Evolutionary conservation across 2,329 filamentous ascomycete genomes (phyloP), one percentile per base, ranked within the genome.

Genomic region (Beauveria caledonica): DNA sequence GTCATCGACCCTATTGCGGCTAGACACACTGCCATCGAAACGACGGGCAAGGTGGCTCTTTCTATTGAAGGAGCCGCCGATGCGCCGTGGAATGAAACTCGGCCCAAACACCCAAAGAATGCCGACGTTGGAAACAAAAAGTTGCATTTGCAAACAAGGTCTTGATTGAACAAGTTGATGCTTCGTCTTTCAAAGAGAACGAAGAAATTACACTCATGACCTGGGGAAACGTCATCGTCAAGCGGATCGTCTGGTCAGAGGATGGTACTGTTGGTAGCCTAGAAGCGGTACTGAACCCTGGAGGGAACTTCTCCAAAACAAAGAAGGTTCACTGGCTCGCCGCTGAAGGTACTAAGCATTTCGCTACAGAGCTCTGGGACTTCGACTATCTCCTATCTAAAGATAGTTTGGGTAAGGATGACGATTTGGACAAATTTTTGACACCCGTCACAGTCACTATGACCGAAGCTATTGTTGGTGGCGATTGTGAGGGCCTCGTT

Each of bases 161-260:
- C 66, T 76, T 92, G 62, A 76, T 95, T 57, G 90, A 95, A 70
- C 90, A 95, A 74, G 87, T 81, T 48, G 91, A 96, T 69, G 88
- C 86, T 60, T 85, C 85, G 70, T 81, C 81, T 25, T 92, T 95
- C 75, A 86, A 84, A 66, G 80, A 88, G 65, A 86, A 86, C 69
- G 91, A 96, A 75, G 90, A 95, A 72, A 90, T 96, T 68, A 96
- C 91, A 0, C 79, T 95, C 29, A 95, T 95, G 91, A 86, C 87
- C 71, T 95, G 91, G 91, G 91, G 91, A 67, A 92, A 92, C 68
- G 88, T 86, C 8, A 81, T 89, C 64, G 86, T 91, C 17, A 82
- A 84, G 62, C 82, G 84, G 64, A 84, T 88, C 65, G 78, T 80
- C 51, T 72, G 74, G 17, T 72, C 72, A 25, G 77, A 78, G 45